phyloP scores from a whole-genome alignment of 441 rosid genomes.

The Macaranga tanarius region DNA sequence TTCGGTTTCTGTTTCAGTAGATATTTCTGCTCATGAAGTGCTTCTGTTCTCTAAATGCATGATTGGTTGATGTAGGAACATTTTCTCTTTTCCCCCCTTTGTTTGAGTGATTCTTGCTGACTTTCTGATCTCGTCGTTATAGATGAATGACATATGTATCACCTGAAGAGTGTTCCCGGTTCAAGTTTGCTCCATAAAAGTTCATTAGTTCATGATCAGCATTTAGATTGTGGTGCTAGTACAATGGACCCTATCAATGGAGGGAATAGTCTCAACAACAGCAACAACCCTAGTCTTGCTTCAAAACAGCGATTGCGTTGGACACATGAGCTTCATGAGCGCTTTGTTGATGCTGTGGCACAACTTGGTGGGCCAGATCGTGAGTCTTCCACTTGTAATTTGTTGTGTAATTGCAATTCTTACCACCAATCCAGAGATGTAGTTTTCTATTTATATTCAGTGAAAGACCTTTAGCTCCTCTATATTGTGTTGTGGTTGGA shows the following conservation, averaged over 20 bases:
- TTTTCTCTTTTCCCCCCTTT: background rate
- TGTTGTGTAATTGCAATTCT: background rate
- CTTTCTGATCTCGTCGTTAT: conserved; percentile 15
- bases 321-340: conserved; percentile 94
- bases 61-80: background rate
- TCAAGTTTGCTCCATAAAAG: conserved; percentile 41
- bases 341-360: conserved; percentile 86
- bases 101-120: conserved; percentile 4
- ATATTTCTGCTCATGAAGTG: conserved; percentile 3
- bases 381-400: conserved; percentile 34
- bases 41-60: conserved; percentile 12
- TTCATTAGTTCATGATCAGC: conserved; percentile 54
- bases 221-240: conserved; percentile 46
- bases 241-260: conserved; percentile 70
- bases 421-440: background rate
- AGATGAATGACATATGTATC: conserved; percentile 52
- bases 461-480: background rate
- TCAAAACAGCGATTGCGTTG: conserved; percentile 96
- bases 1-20: background rate
- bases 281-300: conserved; percentile 71
- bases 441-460: background rate
- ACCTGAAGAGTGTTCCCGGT: conserved; percentile 40
- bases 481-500: too few species aligned
- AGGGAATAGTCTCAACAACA: conserved; percentile 51
- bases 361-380: conserved; percentile 98